Evolutionary conservation across 805 yeast genomes (phyloP), one percentile per base, ranked within the genome.

Genomic region (Kodamaea jinghongensis): DNA sequence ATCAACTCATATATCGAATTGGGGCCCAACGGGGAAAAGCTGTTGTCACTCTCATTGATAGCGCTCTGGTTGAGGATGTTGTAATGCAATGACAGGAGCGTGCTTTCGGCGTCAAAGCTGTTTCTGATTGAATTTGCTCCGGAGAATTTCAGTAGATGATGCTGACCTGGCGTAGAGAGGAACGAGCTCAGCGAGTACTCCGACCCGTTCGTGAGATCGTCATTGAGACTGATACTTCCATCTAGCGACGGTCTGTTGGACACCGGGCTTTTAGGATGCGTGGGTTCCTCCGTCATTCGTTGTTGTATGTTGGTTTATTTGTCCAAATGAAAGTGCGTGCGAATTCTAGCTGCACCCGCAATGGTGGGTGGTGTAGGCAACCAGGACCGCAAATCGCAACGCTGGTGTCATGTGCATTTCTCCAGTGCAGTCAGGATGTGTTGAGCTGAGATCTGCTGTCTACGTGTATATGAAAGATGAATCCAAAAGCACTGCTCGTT

Each of bases 1-100:
- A 89, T 82, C 38, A 89, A 66, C 51, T 85, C 93, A 54, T 75
- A 86, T 25, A 88, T 79, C 4, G 95, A 82, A 53, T 86, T 86
- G 36, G 84, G 80, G 1, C 86, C 86, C 48, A 83, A 56, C 1
- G 86, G 82, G 16, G 79, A 72, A 10, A 71, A 67, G 2, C 65
- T 33, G 14, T 49, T 52, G 10, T 52, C 46, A 10, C 36, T 16
- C 10, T 42, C 42, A 16, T 50, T 49, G 38, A 50, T 45, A 7
- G 28, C 28, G 28, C 26, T 14, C 31, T 31, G 25, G 32, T 28
- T 29, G 28, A 32, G 42, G 22, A 41, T 46, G 22, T 53, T 55
- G 38, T 33, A 39, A 12, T 32, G 37, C 12, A 38, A 16, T 3
- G 64, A 56, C 56, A 55, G 59, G 30, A 55, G 56, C 26, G 58